Conservation (phyloP, 257 asterid species). For the Lantana camara region DNA sequence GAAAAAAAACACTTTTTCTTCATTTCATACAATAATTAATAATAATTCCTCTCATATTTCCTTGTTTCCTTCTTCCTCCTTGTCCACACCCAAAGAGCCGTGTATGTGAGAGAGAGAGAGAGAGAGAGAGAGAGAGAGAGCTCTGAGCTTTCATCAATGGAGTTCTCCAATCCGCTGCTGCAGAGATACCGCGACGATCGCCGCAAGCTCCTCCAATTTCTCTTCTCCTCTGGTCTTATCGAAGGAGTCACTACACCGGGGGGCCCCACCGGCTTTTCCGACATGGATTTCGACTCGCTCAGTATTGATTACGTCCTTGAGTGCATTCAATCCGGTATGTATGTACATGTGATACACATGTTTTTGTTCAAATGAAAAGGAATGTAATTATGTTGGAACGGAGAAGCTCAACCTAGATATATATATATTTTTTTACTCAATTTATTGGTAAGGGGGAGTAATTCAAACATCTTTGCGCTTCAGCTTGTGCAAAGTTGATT, state of each 20-base stretch:
- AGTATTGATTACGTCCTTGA: conserved; percentile 80
- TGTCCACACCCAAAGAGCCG: conserved; percentile 32
- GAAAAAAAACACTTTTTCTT: conserved; percentile 24
- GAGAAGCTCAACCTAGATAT: too few relatives aligned
- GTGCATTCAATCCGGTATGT: conserved; percentile 65
- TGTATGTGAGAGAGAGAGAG: neutral
- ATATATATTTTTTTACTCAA: too few relatives aligned
- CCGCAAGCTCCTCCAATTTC: conserved; percentile 85
- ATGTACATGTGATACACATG: neutral
- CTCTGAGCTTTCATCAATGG: conserved; percentile 39
- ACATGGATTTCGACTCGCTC: conserved; percentile 65
- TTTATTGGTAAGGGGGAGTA: too few relatives aligned
- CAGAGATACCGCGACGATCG: conserved; percentile 83
- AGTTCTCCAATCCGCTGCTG: conserved; percentile 49
- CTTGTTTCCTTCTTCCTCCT: conserved; percentile 28
- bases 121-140: too few relatives aligned
- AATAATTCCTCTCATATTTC: conserved; percentile 10
- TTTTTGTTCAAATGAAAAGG: too few relatives aligned
- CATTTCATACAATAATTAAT: neutral
- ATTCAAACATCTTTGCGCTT: too few relatives aligned
- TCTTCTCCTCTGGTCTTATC: conserved; percentile 61
- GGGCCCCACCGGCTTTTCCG: conserved; percentile 51
- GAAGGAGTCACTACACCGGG: conserved; percentile 59
- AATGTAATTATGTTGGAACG: too few relatives aligned
- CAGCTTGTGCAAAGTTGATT: too few relatives aligned